Base-by-base conservation (phyloP, 2,329 filamentous ascomycete species). In the Huntiella abstrusa region DNA sequence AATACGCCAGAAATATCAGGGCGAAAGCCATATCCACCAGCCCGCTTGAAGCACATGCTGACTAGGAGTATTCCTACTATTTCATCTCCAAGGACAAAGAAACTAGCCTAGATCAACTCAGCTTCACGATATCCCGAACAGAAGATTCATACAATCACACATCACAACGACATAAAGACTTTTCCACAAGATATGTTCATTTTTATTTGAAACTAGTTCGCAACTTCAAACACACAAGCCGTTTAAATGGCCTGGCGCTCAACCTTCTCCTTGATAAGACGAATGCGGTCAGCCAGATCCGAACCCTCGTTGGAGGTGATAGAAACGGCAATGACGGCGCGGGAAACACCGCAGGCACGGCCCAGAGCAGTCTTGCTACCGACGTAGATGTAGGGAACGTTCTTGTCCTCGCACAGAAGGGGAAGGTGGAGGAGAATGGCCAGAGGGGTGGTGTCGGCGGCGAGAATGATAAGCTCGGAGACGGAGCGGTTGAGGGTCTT, bases 241-340 rank as follows among this genome's bases (percentile, higher is more conserved):
- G 37, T 39, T 75, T 80, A 95, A 67, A 95, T 94, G 70, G 88
- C 86, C 55, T 95, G 73, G 57, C 87, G 76, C 73, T 96, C 88
- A 47, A 96, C 83, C 77, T 94, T 92, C 66, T 92, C 83, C 71
- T 88, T 92, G 59, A 95, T 71, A 53, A 78, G 72, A 56, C 82
- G 75, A 64, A 96, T 95, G 71, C 92, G 85, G 58, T 75, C 74
- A 63, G 80, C 83, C 51, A 96, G 71, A 64, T 95, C 87, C 58
- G 76, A 83, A 35, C 80, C 81, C 66, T 93, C 85, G 72, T 93
- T 93, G 64, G 81, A 86, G 54, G 85, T 95, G 65, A 96, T 93
- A 58, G 73, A 79, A 52, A 77, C 79, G 36, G 84, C 80, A 56
- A 96, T 95, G 51, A 96, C 87, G 47, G 85, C 72, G 49, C 88